These are phyloP conservation scores for Ascochyta pisi DNA, from an alignment of 2,329 filamentous ascomycete genomes.

Conservation along the genomic window DNA sequence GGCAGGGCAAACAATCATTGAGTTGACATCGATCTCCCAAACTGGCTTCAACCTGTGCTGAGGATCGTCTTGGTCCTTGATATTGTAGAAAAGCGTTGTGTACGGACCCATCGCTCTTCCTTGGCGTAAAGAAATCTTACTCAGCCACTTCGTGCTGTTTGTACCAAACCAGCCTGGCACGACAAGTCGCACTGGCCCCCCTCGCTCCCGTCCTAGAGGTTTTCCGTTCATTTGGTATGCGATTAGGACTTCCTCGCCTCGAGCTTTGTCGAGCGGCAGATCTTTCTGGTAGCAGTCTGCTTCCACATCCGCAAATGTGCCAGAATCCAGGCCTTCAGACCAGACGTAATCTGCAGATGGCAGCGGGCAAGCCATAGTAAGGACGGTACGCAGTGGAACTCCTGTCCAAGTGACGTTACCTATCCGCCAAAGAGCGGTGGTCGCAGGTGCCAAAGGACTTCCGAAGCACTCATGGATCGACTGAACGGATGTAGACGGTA, in stretches of 20 bases:
- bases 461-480: slow-evolving; percentile 50
- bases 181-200: slow-evolving; percentile 40
- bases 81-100: slow-evolving; percentile 40
- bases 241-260: slow-evolving; percentile 32
- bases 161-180: slow-evolving; percentile 45
- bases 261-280: slow-evolving; percentile 36
- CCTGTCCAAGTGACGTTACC: slow-evolving; percentile 49
- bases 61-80: slow-evolving; percentile 19
- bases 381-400: slow-evolving; percentile 32
- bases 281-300: slow-evolving; percentile 45
- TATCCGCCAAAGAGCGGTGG: slow-evolving; percentile 38
- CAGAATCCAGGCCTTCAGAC: slow-evolving; percentile 40
- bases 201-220: slow-evolving; percentile 29
- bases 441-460: slow-evolving; percentile 41
- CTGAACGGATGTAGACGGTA: slow-evolving; percentile 36
- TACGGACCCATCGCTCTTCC: slow-evolving; percentile 31
- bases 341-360: slow-evolving; percentile 31
- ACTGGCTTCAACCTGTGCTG: slow-evolving; percentile 25
- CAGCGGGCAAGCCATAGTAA: slow-evolving; percentile 26
- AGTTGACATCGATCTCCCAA: slow-evolving; percentile 37
- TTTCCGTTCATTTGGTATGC: slow-evolving; percentile 38
- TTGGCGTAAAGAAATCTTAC: slow-evolving; percentile 26
- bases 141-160: slow-evolving; percentile 44
- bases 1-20: slow-evolving; percentile 33
- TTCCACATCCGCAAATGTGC: slow-evolving; percentile 29